Conservation (phyloP, 441 rosid species). For the Omphalea diandra region DNA sequence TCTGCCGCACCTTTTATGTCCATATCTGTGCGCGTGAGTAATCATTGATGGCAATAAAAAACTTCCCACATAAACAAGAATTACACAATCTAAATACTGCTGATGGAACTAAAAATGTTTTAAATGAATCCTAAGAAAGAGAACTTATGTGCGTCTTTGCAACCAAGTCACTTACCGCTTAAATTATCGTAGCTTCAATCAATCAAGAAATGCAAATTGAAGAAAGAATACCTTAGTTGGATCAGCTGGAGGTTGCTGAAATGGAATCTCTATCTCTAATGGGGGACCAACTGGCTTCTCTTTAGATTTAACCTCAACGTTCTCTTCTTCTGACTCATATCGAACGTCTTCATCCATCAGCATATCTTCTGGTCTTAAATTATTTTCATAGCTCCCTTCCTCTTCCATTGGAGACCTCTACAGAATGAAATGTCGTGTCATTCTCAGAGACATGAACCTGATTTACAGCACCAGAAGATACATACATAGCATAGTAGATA, state of each 20-base stretch:
- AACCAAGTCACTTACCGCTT: conserved; percentile 1
- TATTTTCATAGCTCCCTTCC: conserved; percentile 72
- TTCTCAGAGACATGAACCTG: conserved; percentile 10
- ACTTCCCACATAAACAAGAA: background rate
- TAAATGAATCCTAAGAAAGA: background rate
- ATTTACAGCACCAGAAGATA: conserved; percentile 13
- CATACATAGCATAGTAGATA: conserved; percentile 15
- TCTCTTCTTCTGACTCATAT: conserved; percentile 89
- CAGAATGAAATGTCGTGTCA: conserved; percentile 21
- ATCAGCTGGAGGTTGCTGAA: conserved; percentile 79
- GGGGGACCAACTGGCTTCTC: conserved; percentile 96
- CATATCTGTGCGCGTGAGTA: background rate
- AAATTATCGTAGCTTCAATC: background rate
- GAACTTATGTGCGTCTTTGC: no score
- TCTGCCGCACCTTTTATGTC: background rate
- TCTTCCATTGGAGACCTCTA: conserved; percentile 83
- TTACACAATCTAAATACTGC: background rate
- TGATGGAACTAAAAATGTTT: background rate
- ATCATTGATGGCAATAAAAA: background rate
- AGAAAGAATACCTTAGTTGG: conserved; percentile 56
- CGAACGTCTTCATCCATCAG: conserved; percentile 72
- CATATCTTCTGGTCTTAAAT: conserved; percentile 68
- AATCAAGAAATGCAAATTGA: background rate
- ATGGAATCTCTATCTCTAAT: conserved; percentile 79
- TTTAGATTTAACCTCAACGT: conserved; percentile 61